Percentiles rank a stretch among this genome's conserved stretches.
Conservation (phyloP, 75 land plant genomes). For the Cryptomeria japonica region DNA sequence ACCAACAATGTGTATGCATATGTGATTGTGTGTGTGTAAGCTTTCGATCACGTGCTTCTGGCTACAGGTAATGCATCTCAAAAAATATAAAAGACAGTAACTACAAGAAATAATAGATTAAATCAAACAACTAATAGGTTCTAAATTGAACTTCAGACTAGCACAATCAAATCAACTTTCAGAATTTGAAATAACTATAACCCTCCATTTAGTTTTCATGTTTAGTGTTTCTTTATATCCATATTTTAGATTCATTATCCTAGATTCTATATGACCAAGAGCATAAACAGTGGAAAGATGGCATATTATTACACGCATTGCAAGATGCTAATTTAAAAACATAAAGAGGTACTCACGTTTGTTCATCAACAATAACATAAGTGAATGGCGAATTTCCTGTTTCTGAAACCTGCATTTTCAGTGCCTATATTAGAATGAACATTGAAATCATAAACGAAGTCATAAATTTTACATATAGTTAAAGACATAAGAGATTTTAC, state of each 20-base stretch:
- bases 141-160: not conserved
- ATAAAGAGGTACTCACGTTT: conserved; percentile 56
- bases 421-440: conserved; percentile 1
- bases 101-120: not conserved
- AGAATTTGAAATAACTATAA: not conserved
- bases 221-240: not conserved
- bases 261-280: not conserved
- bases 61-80: not conserved
- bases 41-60: not conserved
- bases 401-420: conserved; percentile 67
- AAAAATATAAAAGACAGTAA: not conserved
- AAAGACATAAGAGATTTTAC: not conserved
- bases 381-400: conserved; percentile 88
- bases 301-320: not conserved
- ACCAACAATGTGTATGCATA: not conserved
- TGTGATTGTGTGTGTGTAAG: not conserved
- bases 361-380: conserved; percentile 79
- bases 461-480: not conserved
- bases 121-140: not conserved
- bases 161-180: not conserved
- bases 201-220: not conserved
- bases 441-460: not conserved
- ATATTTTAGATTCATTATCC: not conserved
- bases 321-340: not conserved
- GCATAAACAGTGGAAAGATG: not conserved